Percentiles rank a stretch among this genome's conserved stretches.
Conservation (phyloP, 2,329 filamentous ascomycete species). For the Sporothrix brasiliensis region DNA sequence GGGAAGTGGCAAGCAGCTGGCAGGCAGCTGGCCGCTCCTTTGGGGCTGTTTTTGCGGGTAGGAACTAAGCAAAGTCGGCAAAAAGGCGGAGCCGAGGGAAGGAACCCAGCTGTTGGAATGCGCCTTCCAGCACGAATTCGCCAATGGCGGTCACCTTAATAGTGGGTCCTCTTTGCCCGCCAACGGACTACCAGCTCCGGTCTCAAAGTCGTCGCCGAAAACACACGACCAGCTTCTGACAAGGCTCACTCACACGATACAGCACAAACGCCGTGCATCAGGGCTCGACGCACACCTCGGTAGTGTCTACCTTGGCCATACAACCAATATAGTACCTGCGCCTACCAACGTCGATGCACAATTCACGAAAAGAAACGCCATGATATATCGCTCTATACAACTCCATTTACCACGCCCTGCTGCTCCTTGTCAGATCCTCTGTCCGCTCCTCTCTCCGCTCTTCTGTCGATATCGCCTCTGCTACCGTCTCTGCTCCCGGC, state of each 20-base stretch:
- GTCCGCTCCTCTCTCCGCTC: no score
- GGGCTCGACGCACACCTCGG: background rate
- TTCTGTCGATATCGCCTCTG: background rate
- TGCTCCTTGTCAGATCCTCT: background rate
- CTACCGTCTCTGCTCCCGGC: constrained; percentile 26
- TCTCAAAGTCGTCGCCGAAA: background rate
- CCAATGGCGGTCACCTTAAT: constrained; percentile 12
- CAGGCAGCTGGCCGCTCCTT: constrained; percentile 34
- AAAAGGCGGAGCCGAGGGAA: constrained; percentile 13
- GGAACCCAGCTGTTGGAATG: background rate
- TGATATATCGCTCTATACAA: background rate
- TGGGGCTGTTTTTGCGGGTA: background rate
- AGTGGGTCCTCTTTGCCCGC: constrained; percentile 8
- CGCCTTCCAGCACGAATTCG: constrained; percentile 29
- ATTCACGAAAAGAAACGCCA: background rate
- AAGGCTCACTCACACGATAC: background rate
- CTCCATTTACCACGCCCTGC: background rate
- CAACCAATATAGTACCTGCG: background rate
- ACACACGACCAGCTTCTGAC: background rate
- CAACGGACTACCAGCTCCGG: background rate
- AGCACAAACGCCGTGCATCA: background rate
- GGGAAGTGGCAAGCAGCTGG: constrained; percentile 34
- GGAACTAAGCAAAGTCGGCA: constrained; percentile 4
- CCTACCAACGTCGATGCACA: background rate
- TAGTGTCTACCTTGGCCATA: background rate